phyloP scores from a whole-genome alignment of 2,329 filamentous ascomycete genomes.

The Dothideomycetes sp. region DNA sequence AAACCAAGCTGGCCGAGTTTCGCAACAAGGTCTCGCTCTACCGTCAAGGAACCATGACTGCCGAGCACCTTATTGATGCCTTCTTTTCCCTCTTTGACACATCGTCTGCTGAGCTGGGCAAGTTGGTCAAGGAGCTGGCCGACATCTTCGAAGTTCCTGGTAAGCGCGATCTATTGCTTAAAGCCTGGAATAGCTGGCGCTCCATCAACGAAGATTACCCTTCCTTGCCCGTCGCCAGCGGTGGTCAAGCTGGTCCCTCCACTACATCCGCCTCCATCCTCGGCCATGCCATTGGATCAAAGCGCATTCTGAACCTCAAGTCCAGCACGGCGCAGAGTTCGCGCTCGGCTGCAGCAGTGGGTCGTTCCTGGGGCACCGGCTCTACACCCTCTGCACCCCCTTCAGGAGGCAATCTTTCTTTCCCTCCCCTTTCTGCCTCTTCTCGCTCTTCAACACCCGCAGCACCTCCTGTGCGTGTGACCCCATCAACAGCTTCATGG shows the following conservation, averaged over 20 bases:
- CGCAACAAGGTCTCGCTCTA: conserved; percentile 71
- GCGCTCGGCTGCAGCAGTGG: conserved; percentile 46
- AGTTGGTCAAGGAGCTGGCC: conserved; percentile 80
- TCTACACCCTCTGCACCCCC: conserved; percentile 19
- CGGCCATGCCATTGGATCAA: conserved; percentile 45
- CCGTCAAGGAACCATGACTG: conserved; percentile 58
- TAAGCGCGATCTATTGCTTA: conserved; percentile 65
- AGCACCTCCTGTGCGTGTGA: conserved; percentile 13
- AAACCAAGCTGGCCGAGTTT: conserved; percentile 66
- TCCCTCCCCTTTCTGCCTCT: conserved; percentile 16
- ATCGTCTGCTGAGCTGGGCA: conserved; percentile 71
- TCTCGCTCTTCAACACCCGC: conserved; percentile 5
- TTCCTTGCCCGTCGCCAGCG: conserved; percentile 66
- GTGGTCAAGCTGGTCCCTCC: conserved; percentile 51
- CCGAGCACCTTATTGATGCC: conserved; percentile 70
- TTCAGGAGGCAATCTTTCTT: conserved; percentile 17
- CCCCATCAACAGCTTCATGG: conserved; percentile 24
- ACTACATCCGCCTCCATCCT: conserved; percentile 37
- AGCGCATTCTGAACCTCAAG: conserved; percentile 58
- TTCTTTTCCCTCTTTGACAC: conserved; percentile 83
- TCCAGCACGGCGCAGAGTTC: conserved; percentile 60
- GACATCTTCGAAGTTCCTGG: conserved; percentile 79
- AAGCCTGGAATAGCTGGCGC: conserved; percentile 90
- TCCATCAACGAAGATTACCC: conserved; percentile 96
- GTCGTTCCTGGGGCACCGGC: conserved; percentile 43